phyloP scores from a whole-genome alignment of 2,329 filamentous ascomycete species.

The Xylaria sp. region DNA sequence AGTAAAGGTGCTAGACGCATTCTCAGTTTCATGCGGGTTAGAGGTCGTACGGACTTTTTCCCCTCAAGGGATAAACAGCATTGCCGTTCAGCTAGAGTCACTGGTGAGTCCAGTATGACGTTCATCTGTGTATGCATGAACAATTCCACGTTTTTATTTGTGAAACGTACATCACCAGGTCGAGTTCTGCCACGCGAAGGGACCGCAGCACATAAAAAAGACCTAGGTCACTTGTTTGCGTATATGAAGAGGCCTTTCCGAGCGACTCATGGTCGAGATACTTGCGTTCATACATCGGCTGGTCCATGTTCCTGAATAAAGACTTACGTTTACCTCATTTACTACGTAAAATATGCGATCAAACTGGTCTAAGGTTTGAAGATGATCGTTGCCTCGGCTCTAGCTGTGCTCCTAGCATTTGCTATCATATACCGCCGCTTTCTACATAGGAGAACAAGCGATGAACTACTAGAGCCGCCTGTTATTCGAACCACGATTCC shows the following conservation, averaged over 20 bases:
- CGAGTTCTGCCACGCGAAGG: background rate
- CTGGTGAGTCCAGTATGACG: background rate
- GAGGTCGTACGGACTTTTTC: background rate
- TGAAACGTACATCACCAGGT: background rate
- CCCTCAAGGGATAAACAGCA: background rate
- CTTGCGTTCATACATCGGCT: background rate
- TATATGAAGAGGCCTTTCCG: background rate
- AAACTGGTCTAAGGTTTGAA: background rate
- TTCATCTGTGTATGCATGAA: background rate
- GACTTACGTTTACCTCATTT: background rate
- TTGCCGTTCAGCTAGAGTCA: no score
- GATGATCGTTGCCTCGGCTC: background rate
- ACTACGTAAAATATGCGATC: background rate
- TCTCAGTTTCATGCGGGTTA: no score
- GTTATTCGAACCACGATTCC: background rate
- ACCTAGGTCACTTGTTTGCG: background rate
- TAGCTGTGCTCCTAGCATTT: background rate
- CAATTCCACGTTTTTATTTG: background rate
- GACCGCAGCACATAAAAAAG: no score
- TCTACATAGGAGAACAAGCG: background rate
- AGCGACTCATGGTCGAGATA: background rate
- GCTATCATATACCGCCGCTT: background rate
- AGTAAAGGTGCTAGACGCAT: no score
- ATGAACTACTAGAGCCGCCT: conserved; percentile 1
- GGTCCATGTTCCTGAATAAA: background rate